These are phyloP conservation scores for Euphorbia pulcherrima DNA, from an alignment of 345 rosid genomes.

Conservation along the genomic window DNA sequence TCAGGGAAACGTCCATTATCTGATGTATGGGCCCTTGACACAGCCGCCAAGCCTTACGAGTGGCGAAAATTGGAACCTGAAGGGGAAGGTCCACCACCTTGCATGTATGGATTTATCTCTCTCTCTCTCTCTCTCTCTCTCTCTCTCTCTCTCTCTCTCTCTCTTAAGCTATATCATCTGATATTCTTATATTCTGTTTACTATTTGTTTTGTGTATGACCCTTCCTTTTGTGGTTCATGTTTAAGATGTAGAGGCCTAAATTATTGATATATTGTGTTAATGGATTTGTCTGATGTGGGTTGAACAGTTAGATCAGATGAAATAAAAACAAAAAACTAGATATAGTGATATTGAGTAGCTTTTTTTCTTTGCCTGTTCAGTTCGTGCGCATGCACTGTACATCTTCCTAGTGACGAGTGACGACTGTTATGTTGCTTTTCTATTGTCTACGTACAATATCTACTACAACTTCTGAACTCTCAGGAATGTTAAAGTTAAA, in stretches of 20 bases:
- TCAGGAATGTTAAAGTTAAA: neutral
- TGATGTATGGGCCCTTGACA: slow-evolving; percentile 99
- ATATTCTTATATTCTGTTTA: neutral
- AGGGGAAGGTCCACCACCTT: slow-evolving; percentile 99
- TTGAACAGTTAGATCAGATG: neutral
- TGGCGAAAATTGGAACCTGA: slow-evolving; percentile 99
- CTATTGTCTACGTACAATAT: neutral
- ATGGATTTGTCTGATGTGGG: neutral
- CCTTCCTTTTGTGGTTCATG: neutral
- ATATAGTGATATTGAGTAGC: neutral
- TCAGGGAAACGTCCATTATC: slow-evolving; percentile 95
- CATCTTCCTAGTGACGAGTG: no score
- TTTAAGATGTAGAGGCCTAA: neutral
- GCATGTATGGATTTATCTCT: slow-evolving; percentile 61
- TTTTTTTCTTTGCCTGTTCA: neutral
- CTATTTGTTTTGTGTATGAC: neutral
- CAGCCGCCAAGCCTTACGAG: slow-evolving; percentile 99
- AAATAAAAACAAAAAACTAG: no score
- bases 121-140: slow-evolving; percentile 15
- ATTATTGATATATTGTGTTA: neutral
- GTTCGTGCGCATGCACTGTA: neutral
- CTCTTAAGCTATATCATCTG: neutral
- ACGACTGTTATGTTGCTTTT: neutral
- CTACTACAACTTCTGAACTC: neutral
- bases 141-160: slow-evolving; percentile 12